Base-by-base conservation (phyloP, 345 rosid species). In the Citrus sinensis region DNA sequence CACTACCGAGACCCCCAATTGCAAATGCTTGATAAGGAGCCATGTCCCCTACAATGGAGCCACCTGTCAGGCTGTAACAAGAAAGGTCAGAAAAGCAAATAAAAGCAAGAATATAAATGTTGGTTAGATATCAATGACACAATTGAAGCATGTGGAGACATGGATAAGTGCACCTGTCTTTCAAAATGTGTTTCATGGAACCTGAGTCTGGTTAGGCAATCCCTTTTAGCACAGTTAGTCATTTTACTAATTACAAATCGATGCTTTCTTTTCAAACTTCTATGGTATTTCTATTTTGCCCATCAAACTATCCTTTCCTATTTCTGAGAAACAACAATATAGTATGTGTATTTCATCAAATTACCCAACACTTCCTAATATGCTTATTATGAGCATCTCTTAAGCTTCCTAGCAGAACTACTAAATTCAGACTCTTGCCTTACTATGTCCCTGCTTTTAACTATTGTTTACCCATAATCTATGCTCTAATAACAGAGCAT, bases 1-100 rank as follows among this genome's bases (percentile, higher is more conserved):
- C 97, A 75, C 94, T 92, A 74, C 92, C 94, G 55, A 89, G 72
- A 79, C 99, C 99, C 37, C 99, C 99, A 69, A 95, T 86, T 79
- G 98, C 87, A 89, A 95, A 95, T 76, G 99, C 97, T 86, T 93
- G 99, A 85, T 93, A 92, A 81, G 99, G 98, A 84, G 99, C 96
- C 96, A 95, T 95, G 85, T 93, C 98, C 82, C 99, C 99, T 58
- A 95, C 99, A 80, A 93, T 95, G 55, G 98, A 93, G 78, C 99
- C 98, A 80, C 96, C 97, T 85, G 96, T 91, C 86, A 95, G 80
- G 87, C 98, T 95, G 89, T 73, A 71, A 77, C 77, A 84, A 51
- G 61, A 83, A 75, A 79, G 65, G 75, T 84, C 67, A 86, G 91
- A 74, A 35, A 64, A 40, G 80, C 42, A 9, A 55, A 78, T 77